Evolutionary conservation across 805 yeast species (phyloP), one percentile per base, ranked within the genome.

Genomic region (Kazachstania taianensis): DNA sequence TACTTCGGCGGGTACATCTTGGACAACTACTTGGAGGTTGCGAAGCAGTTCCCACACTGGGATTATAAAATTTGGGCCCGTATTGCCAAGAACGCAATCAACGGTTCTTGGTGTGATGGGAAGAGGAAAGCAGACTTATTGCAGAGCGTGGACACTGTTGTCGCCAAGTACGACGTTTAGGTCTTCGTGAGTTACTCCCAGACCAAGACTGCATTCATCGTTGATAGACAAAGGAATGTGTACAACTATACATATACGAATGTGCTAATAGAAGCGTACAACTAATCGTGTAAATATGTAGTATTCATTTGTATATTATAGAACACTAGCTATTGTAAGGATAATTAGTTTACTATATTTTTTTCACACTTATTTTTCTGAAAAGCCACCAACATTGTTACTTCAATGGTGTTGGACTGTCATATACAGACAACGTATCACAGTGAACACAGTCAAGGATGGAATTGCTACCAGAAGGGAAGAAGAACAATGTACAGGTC

Each of bases 1-100:
- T 82, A 82, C 55, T 82, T 82, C 52, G 89, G 89, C 32, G 89
- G 85, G n/a, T 81, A 81, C 58, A 74, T 81, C 44, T 61, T 82
- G 44, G 89, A 82, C 52, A 82, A 81, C 58, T 82, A 81, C 56
- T 52, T 70, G 20, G 71, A 70, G 25, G 82, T 81, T 20, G 81
- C 81, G 42, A 65, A 72, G 36, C 66, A 70, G 43, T 82, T 82
- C 57, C 57, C 57, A 29, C 75, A 76, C 5, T 76, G 83, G 60
- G 62, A 69, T 31, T 51, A 69, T 38, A 60, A 67, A 12, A 70
- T 74, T 30, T 83, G 92, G 92, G 63, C 65, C 33, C 55, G 49
- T 36, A 73, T 82, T 45, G 84, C 83, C 3, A 61, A 63, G 44
- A 76, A 79, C 49, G 72, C 79, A 35, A 79, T 82, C 44, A 59